phyloP scores from a whole-genome alignment of 208 protist genomes.

The Strigomonas oncopelti region DNA sequence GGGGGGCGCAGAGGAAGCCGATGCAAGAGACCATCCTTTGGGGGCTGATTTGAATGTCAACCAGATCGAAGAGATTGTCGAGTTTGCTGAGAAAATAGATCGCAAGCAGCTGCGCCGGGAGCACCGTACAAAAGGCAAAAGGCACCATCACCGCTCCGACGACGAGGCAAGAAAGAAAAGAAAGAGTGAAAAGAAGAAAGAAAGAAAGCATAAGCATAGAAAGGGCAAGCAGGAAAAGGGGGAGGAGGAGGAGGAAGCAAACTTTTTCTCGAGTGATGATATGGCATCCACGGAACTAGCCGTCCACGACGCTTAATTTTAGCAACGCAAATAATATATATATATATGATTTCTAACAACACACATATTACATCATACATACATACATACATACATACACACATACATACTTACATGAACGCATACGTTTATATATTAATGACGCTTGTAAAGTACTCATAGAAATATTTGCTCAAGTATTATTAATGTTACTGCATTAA shows the following conservation, averaged over 20 bases:
- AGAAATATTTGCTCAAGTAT: neutral
- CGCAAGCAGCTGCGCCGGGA: conserved; percentile 10
- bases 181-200: conserved; percentile 6
- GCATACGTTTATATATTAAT: neutral
- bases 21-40: neutral
- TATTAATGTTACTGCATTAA: no score
- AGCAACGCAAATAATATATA: no score
- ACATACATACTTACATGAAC: neutral
- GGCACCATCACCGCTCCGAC: conserved; percentile 12
- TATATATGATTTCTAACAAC: neutral
- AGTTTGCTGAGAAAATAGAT: conserved; percentile 15
- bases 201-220: conserved; percentile 1
- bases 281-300: neutral
- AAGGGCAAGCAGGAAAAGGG: neutral
- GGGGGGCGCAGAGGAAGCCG: neutral
- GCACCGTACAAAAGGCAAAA: conserved; percentile 6
- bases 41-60: neutral
- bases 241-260: neutral
- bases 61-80: conserved; percentile 9
- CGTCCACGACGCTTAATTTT: neutral
- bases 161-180: conserved; percentile 17
- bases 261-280: neutral
- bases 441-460: neutral
- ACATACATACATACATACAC: no score
- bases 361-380: no score